Conservation (phyloP, 2,329 filamentous ascomycete genomes). For the Fusarium concolor region DNA sequence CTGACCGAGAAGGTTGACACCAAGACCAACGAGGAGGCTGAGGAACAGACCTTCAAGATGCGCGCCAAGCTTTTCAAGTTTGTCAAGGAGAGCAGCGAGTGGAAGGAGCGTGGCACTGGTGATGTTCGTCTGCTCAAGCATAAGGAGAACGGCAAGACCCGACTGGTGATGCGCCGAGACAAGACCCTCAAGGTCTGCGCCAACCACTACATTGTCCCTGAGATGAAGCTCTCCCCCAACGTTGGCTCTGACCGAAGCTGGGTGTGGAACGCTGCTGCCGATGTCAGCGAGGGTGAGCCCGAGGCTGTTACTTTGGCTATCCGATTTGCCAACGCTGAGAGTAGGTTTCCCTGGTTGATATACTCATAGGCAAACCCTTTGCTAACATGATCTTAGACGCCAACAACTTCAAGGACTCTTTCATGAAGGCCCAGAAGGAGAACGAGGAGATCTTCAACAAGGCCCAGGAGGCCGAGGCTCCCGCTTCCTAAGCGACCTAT, state of each 20-base stretch:
- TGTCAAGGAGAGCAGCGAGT: constrained; percentile 89
- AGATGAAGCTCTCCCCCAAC: constrained; percentile 99
- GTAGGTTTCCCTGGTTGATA: constrained; percentile 65
- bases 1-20: constrained; percentile 96
- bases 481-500: constrained; percentile 39
- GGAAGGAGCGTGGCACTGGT: constrained; percentile 99
- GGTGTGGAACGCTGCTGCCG: constrained; percentile 98
- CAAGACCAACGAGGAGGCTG: constrained; percentile 98
- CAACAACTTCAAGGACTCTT: constrained; percentile 97
- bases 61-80: constrained; percentile 99
- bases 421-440: constrained; percentile 96
- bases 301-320: constrained; percentile 97
- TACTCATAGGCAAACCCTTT: neutral
- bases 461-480: constrained; percentile 47
- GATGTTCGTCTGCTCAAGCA: constrained; percentile 98
- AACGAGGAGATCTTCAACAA: constrained; percentile 87
- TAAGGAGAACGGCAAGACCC: constrained; percentile 97
- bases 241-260: constrained; percentile 98
- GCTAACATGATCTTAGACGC: constrained; percentile 72
- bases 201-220: constrained; percentile 98
- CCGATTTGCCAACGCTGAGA: constrained; percentile 97
- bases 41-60: constrained; percentile 99
- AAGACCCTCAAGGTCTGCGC: constrained; percentile 99
- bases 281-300: constrained; percentile 97
- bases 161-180: constrained; percentile 97